Evolutionary conservation across 805 yeast species (phyloP), one percentile per base, ranked within the genome.

Genomic region (Sugiyamaella lignohabitans): DNA sequence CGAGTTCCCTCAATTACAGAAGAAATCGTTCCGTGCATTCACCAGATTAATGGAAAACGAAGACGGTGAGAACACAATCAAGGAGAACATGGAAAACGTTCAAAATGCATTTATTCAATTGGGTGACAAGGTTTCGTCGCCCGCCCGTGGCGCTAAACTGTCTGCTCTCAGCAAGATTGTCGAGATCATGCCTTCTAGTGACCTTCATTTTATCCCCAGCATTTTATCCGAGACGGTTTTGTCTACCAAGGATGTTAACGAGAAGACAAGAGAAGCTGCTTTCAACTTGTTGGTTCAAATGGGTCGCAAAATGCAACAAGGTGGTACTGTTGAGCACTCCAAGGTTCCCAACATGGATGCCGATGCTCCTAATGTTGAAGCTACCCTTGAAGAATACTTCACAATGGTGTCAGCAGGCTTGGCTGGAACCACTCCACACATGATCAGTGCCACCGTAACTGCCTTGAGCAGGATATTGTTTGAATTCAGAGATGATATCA

Each of bases 331-430:
- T 39, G 74, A 74, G 46, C 82, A 85, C 59, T 68, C 80, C 16
- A 68, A 74, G 55, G 79, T 84, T 49, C 81, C 87, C 30, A 86
- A 82, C 2, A 75, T 83, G 61, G 58, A 49, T 6, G 66, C 71
- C 4, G 74, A 69, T 4, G 75, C 80, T 23, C 83, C 84, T n/a
- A 76, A 76, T 50, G 70, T 81, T 6, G 71, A 72, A 43, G 93
- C 95, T 5, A 73, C 79, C 17, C 72, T 89, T 47, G 75, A 80
- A 40, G 96, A 89, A 66, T 89, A 74, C 62, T 87, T 91, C 70
- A 87, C 94, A 24, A 87, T 93, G 83, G 83, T 91, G 24, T 79
- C 91, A 65, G 98, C 97, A 23, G 99, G 98, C 70, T 72, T 94
- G 55, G 96, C 93, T 32, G 96, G 96, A 48, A 82, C 84, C 54